Conservation (phyloP, 768 basidiomycete species). For the Mycena olivaceomarginata region DNA sequence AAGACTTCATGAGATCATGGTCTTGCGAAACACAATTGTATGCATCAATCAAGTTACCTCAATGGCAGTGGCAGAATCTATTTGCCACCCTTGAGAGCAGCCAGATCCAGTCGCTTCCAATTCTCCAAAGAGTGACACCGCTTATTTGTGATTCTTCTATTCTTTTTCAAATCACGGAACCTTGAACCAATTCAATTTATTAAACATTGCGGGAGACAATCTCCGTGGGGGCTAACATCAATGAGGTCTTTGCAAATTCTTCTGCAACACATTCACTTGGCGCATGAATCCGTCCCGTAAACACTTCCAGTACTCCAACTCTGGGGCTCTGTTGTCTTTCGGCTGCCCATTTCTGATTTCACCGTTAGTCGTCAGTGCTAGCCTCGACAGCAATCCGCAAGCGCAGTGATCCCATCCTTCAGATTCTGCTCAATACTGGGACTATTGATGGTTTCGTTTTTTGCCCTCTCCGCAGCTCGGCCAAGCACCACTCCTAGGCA, state of each 20-base stretch:
- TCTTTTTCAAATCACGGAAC: not conserved
- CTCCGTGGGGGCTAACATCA: not conserved
- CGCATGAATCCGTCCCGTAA: slow-evolving; percentile 7
- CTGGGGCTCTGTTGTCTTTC: not conserved
- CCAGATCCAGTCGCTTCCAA: too few species aligned
- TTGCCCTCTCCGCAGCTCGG: slow-evolving; percentile 1
- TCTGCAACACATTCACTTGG: not conserved
- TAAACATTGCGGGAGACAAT: not conserved
- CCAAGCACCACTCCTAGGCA: not conserved
- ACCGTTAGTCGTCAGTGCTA: not conserved
- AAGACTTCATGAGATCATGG: too few species aligned
- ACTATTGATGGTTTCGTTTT: not conserved
- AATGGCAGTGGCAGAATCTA: too few species aligned
- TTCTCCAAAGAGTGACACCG: too few species aligned
- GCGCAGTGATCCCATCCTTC: not conserved
- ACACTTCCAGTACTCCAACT: slow-evolving; percentile 8
- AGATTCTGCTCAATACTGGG: not conserved
- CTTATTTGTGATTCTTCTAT: too few species aligned
- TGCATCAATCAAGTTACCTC: too few species aligned
- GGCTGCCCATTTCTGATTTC: not conserved
- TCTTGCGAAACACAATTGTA: too few species aligned
- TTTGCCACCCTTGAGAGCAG: too few species aligned
- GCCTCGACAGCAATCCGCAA: slow-evolving; percentile 3
- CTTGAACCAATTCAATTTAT: not conserved
- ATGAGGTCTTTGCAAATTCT: slow-evolving; percentile 3